These are phyloP conservation scores for Ogataea methanolica DNA, from an alignment of 805 yeast genomes.

Conservation along the genomic window DNA sequence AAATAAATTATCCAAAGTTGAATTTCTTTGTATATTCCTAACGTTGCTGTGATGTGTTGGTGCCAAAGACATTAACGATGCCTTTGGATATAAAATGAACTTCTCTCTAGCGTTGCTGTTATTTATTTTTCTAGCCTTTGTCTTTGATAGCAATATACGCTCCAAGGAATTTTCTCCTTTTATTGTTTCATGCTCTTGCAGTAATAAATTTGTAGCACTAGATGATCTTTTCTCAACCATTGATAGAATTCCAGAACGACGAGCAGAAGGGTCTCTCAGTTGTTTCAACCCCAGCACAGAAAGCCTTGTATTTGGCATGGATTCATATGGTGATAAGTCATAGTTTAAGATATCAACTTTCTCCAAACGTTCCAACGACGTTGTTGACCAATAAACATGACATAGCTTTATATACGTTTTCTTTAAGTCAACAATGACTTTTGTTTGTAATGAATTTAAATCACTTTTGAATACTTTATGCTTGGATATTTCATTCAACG, in stretches of 20 bases:
- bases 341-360: conserved; percentile 17
- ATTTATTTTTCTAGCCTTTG: not conserved
- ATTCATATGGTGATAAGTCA: conserved; percentile 22
- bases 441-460: conserved; percentile 17
- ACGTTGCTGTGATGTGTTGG: not conserved
- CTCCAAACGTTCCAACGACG: conserved; percentile 19
- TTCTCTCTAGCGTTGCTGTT: conserved; percentile 10
- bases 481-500: conserved; percentile 37
- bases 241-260: conserved; percentile 38
- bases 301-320: conserved; percentile 29
- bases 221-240: conserved; percentile 26
- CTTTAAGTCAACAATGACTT: conserved; percentile 30
- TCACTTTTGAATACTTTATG: conserved; percentile 14
- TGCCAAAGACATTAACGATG: conserved; percentile 27
- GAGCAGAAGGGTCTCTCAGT: conserved; percentile 33
- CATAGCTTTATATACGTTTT: conserved; percentile 29
- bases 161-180: conserved; percentile 5
- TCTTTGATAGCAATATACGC: not conserved
- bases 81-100: conserved; percentile 30
- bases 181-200: conserved; percentile 14
- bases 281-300: conserved; percentile 35
- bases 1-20: conserved; percentile 22
- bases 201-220: conserved; percentile 19
- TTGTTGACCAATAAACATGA: conserved; percentile 29
- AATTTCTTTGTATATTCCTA: conserved; percentile 2